Conservation (phyloP, 331 rosid genomes). For the Cucumis variabilis region DNA sequence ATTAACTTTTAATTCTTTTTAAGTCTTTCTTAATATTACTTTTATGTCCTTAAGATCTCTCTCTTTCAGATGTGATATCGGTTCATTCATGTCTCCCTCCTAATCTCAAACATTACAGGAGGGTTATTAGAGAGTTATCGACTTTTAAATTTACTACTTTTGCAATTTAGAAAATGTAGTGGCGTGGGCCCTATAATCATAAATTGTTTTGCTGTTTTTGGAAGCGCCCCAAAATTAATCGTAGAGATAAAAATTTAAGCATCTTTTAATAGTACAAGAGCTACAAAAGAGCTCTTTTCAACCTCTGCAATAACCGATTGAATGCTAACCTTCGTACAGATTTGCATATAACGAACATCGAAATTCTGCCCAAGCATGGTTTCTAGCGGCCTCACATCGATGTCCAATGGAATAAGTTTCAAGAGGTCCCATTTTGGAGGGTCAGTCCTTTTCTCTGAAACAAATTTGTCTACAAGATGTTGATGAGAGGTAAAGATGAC, state of each 20-base stretch:
- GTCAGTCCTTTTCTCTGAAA: conserved; percentile 52
- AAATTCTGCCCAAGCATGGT: conserved; percentile 66
- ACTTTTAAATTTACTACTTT: too few relatives aligned
- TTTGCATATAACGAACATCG: conserved; percentile 76
- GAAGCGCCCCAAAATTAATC: too few relatives aligned
- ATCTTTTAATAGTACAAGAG: not conserved
- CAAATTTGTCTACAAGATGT: conserved; percentile 78
- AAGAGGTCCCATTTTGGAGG: conserved; percentile 72
- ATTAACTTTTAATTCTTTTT: too few relatives aligned
- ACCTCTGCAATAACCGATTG: not conserved
- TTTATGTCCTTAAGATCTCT: too few relatives aligned
- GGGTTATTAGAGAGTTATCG: too few relatives aligned
- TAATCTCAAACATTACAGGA: too few relatives aligned
- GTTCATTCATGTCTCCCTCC: too few relatives aligned
- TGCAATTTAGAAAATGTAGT: too few relatives aligned
- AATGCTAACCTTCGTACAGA: conserved; percentile 71
- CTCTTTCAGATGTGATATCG: too few relatives aligned
- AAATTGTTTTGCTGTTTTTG: too few relatives aligned
- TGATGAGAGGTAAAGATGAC: not conserved
- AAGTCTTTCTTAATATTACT: too few relatives aligned
- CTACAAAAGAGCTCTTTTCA: not conserved
- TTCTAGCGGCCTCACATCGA: conserved; percentile 66
- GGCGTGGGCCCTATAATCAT: too few relatives aligned
- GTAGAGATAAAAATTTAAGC: not conserved
- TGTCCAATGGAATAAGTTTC: conserved; percentile 66